These are phyloP conservation scores for Malassezia slooffiae DNA, from an alignment of 1,284 basidiomycete species.

Conservation along the genomic window DNA sequence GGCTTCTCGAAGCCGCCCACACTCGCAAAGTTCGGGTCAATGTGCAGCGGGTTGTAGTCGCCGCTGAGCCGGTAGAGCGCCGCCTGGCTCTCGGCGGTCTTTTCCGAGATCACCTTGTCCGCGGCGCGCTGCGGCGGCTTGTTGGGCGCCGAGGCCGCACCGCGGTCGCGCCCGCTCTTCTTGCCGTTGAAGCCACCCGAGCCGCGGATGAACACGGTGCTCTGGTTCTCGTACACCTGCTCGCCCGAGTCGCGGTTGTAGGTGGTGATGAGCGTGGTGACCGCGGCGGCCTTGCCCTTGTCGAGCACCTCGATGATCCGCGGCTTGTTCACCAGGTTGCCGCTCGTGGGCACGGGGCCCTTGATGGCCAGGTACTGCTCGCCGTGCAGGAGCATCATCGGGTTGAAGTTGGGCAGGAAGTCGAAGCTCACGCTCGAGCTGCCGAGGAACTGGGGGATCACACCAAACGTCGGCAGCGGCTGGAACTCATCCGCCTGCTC, in stretches of 20 bases:
- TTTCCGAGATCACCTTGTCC: constrained; percentile 38
- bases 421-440: constrained; percentile 53
- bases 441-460: constrained; percentile 72
- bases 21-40: constrained; percentile 82
- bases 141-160: constrained; percentile 75
- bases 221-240: constrained; percentile 81
- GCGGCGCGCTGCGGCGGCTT: constrained; percentile 54
- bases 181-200: constrained; percentile 91
- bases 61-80: constrained; percentile 56
- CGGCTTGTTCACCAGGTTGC: constrained; percentile 66
- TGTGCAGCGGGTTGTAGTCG: constrained; percentile 74
- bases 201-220: constrained; percentile 84
- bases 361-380: constrained; percentile 91
- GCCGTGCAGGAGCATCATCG: constrained; percentile 93
- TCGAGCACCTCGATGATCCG: constrained; percentile 53
- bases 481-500: constrained; percentile 79
- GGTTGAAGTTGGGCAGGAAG: constrained; percentile 84
- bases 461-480: constrained; percentile 84
- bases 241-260: constrained; percentile 55
- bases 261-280: constrained; percentile 25
- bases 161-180: constrained; percentile 74
- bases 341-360: constrained; percentile 73
- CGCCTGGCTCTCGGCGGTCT: constrained; percentile 51
- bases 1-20: constrained; percentile 91
- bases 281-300: constrained; percentile 41